These are phyloP conservation scores for Pythium sp. DNA, from an alignment of 352 stramenopile genomes.

Conservation along the genomic window DNA sequence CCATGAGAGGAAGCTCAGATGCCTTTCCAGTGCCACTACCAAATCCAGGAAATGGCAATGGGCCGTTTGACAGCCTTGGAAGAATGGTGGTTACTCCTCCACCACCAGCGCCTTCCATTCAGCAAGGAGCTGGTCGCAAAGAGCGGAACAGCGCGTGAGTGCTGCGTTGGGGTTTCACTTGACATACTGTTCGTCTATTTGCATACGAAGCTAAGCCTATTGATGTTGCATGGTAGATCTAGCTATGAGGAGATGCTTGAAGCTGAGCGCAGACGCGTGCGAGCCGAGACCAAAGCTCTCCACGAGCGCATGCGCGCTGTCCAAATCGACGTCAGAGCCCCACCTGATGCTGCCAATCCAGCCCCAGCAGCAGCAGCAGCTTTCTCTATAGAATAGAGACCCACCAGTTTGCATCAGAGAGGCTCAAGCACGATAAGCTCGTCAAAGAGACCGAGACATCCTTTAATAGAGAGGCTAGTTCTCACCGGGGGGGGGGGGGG, in stretches of 20 bases:
- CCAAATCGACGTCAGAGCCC: background rate
- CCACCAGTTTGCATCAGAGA: too few species aligned
- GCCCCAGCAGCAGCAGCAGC: background rate
- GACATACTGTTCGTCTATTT: background rate
- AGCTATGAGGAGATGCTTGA: slow-evolving; percentile 46
- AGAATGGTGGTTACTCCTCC: background rate
- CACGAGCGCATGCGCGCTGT: slow-evolving; percentile 48
- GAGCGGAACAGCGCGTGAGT: slow-evolving; percentile 10
- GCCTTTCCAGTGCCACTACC: background rate
- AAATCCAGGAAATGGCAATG: background rate
- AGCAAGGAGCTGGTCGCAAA: background rate
- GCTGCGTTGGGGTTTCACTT: background rate
- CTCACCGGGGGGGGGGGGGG: too few species aligned
- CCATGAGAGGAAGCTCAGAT: slow-evolving; percentile 7
- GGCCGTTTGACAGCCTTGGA: background rate
- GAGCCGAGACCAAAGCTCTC: slow-evolving; percentile 47
- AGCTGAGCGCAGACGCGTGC: slow-evolving; percentile 36
- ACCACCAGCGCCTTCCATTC: background rate
- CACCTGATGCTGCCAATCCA: too few species aligned
- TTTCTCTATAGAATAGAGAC: background rate
- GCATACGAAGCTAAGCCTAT: background rate
- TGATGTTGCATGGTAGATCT: slow-evolving; percentile 13
- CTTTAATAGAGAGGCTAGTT: too few species aligned
- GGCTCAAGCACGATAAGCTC: too few species aligned
- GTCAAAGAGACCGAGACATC: too few species aligned